Conservation (phyloP, 768 basidiomycete species). For the Boletus pseudopeckii region DNA sequence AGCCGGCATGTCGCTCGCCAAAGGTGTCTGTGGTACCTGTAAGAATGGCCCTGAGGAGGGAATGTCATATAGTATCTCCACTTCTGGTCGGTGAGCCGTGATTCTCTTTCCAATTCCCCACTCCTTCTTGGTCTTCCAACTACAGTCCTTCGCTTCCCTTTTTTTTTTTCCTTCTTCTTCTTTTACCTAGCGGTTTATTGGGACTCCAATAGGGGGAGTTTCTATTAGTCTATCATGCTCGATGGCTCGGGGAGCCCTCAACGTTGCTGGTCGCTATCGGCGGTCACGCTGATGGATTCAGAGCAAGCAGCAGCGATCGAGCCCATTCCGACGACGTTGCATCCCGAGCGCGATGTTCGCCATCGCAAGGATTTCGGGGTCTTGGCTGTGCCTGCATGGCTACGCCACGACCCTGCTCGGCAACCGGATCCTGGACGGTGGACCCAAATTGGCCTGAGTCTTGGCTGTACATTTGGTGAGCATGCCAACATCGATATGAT, state of each 20-base stretch:
- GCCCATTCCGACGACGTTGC: background rate
- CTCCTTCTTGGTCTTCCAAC: slow-evolving; percentile 9
- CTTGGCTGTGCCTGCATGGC: slow-evolving; percentile 42
- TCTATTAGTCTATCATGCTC: slow-evolving; percentile 3
- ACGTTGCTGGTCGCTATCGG: slow-evolving; percentile 17
- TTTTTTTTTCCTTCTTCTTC: too few species aligned
- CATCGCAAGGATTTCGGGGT: slow-evolving; percentile 39
- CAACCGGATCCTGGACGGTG: slow-evolving; percentile 37
- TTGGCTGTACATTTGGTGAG: slow-evolving; percentile 46
- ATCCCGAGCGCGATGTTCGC: background rate
- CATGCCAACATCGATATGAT: slow-evolving; percentile 4
- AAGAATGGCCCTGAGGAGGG: slow-evolving; percentile 14
- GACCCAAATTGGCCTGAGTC: slow-evolving; percentile 45
- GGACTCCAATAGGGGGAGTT: background rate
- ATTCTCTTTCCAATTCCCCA: slow-evolving; percentile 1
- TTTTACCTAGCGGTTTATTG: background rate
- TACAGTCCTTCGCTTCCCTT: slow-evolving; percentile 13
- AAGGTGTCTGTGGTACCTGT: slow-evolving; percentile 7
- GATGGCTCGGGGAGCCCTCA: slow-evolving; percentile 8
- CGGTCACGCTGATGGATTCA: slow-evolving; percentile 7
- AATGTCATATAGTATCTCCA: slow-evolving; percentile 1
- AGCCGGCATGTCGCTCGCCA: background rate
- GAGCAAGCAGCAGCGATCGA: background rate
- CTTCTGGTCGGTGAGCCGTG: background rate
- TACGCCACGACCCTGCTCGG: slow-evolving; percentile 39